These are phyloP conservation scores for Daedaleopsis sinensis DNA, from an alignment of 768 basidiomycete species.

Conservation along the genomic window DNA sequence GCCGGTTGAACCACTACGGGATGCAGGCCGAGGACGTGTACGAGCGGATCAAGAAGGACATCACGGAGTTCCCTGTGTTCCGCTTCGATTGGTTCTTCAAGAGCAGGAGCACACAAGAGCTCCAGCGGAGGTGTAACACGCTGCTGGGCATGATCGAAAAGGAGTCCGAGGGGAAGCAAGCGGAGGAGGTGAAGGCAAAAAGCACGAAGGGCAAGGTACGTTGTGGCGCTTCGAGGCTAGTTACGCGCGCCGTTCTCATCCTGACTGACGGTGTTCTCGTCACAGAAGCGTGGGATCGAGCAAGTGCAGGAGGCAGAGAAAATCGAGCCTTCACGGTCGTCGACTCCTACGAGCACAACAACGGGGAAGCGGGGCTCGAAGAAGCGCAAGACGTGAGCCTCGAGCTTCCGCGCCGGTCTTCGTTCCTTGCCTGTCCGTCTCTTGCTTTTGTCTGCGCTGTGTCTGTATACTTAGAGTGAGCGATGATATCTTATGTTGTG, in stretches of 20 bases:
- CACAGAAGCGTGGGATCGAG: constrained; percentile 73
- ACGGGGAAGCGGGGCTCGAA: constrained; percentile 62
- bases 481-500: constrained; percentile 6
- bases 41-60: constrained; percentile 94
- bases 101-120: constrained; percentile 86
- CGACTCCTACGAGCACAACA: constrained; percentile 58
- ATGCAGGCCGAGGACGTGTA: constrained; percentile 89
- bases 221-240: not conserved
- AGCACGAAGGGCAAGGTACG: constrained; percentile 58
- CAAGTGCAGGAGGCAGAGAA: constrained; percentile 57
- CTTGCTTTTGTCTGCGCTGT: not conserved
- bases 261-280: not conserved
- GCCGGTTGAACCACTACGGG: constrained; percentile 87
- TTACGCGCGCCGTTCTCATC: not conserved
- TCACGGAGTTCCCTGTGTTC: constrained; percentile 95
- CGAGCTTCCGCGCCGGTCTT: not conserved
- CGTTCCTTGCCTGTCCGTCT: too few species aligned
- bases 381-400: constrained; percentile 33
- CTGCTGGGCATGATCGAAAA: constrained; percentile 90
- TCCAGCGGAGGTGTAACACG: constrained; percentile 87
- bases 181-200: constrained; percentile 69
- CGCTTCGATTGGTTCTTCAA: constrained; percentile 99
- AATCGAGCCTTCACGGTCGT: constrained; percentile 54
- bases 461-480: constrained; percentile 12
- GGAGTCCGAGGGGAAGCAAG: constrained; percentile 71